phyloP scores from a whole-genome alignment of 2,329 filamentous ascomycete genomes.

The Stagonosporopsis cucurbitacearum region DNA sequence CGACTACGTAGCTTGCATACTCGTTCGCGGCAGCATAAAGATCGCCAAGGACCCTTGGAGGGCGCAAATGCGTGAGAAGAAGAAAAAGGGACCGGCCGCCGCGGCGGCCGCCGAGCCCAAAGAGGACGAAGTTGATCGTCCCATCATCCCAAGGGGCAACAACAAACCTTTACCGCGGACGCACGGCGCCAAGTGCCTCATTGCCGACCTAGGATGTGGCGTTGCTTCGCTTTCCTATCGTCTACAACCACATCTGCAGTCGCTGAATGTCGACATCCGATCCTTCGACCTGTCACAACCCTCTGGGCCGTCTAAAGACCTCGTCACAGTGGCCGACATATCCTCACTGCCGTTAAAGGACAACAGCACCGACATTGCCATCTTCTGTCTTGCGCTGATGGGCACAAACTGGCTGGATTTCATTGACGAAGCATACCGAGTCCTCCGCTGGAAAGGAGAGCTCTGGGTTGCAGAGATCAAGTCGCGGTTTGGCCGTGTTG shows the following conservation, averaged over 20 bases:
- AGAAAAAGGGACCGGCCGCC: conserved; percentile 33
- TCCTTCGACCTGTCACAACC: conserved; percentile 88
- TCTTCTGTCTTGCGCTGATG: conserved; percentile 98
- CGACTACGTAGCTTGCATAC: conserved; percentile 77
- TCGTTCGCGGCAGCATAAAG: conserved; percentile 66
- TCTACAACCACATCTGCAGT: conserved; percentile 67
- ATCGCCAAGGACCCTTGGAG: conserved; percentile 42
- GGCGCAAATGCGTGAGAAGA: conserved; percentile 50
- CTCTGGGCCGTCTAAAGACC: conserved; percentile 70
- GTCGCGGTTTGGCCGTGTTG: conserved; percentile 76
- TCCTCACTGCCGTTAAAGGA: conserved; percentile 78
- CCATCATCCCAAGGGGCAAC: conserved; percentile 23
- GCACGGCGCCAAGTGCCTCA: conserved; percentile 69
- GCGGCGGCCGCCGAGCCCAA: conserved; percentile 19
- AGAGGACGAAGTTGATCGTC: conserved; percentile 13
- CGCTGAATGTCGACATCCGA: conserved; percentile 74
- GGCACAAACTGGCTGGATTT: conserved; percentile 98
- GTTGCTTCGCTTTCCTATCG: conserved; percentile 81
- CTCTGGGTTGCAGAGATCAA: conserved; percentile 98
- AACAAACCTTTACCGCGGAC: conserved; percentile 71
- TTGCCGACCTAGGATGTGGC: conserved; percentile 93
- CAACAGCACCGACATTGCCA: conserved; percentile 79
- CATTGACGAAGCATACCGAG: conserved; percentile 91
- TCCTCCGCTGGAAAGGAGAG: conserved; percentile 92
- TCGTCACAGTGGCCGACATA: conserved; percentile 90